Percentiles rank a stretch among this genome's conserved stretches.
Evolutionary conservation across 306 rosid species (phyloP).

Genomic region (Begonia peltatifolia): DNA sequence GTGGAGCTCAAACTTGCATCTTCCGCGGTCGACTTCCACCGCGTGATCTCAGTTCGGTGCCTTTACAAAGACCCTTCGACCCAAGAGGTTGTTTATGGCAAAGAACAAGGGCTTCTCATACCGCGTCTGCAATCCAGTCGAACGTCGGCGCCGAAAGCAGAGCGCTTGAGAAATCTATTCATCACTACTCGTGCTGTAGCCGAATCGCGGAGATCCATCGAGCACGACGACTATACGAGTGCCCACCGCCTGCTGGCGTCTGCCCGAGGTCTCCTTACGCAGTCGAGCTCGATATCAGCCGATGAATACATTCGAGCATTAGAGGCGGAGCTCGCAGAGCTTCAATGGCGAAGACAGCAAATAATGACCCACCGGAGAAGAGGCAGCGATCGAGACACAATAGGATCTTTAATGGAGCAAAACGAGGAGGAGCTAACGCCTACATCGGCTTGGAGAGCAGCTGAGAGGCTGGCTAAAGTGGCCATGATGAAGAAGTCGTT

Average conservation of each 20-base stretch:
- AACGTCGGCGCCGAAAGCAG: constrained; percentile 13
- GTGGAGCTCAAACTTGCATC: constrained; percentile 10
- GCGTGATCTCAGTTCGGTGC: constrained; percentile 48
- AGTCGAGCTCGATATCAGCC: constrained; percentile 16
- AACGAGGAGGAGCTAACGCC: constrained; percentile 65
- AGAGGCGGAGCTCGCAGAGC: constrained; percentile 52
- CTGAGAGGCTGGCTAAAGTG: constrained; percentile 67
- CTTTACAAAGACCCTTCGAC: constrained; percentile 45
- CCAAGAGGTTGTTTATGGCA: constrained; percentile 46
- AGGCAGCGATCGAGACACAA: constrained; percentile 11
- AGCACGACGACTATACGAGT: constrained; percentile 28
- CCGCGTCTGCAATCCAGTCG: constrained; percentile 20
- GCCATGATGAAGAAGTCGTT: constrained; percentile 55
- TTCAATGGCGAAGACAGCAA: constrained; percentile 42
- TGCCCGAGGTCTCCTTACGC: constrained; percentile 39
- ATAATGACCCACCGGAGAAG: constrained; percentile 23
- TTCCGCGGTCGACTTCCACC: constrained; percentile 25
- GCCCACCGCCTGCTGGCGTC: constrained; percentile 56
- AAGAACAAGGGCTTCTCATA: constrained; percentile 31
- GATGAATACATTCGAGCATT: constrained; percentile 30
- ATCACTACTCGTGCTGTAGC: constrained; percentile 54
- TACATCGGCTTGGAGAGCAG: constrained; percentile 70
- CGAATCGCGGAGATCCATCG: constrained; percentile 34
- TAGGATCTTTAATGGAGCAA: constrained; percentile 25
- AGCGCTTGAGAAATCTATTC: constrained; percentile 36